Conservation (phyloP, 169 alveolate genomes). For the Cystoisospora suis region DNA sequence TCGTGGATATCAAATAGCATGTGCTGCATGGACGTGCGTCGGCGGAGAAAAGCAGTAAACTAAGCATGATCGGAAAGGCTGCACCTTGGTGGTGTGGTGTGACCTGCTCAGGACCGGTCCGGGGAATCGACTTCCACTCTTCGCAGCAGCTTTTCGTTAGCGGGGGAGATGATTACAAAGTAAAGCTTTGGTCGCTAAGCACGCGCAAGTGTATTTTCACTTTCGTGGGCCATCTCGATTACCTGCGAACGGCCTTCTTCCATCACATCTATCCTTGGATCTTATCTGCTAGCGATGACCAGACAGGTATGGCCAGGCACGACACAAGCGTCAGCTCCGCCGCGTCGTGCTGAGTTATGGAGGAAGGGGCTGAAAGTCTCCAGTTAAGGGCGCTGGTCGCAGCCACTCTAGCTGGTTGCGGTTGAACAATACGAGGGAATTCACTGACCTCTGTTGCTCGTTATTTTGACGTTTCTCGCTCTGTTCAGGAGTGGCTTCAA, state of each 20-base stretch:
- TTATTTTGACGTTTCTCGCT: background rate
- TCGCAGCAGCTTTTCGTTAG: constrained; percentile 95
- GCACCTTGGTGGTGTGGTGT: too few relatives aligned
- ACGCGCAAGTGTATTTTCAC: constrained; percentile 90
- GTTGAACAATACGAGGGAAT: background rate
- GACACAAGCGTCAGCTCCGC: too few relatives aligned
- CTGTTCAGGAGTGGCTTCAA: too few relatives aligned
- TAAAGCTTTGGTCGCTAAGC: constrained; percentile 90
- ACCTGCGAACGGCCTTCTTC: constrained; percentile 92
- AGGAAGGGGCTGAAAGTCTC: background rate
- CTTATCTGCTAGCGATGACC: constrained; percentile 94
- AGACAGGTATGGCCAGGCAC: constrained; percentile 77
- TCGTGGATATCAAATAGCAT: too few relatives aligned
- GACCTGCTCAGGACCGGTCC: constrained; percentile 90
- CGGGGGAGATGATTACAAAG: constrained; percentile 96
- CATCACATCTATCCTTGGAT: constrained; percentile 97
- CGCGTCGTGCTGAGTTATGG: background rate
- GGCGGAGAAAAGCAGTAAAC: too few relatives aligned
- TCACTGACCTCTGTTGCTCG: background rate
- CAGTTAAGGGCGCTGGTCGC: background rate
- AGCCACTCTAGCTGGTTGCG: background rate
- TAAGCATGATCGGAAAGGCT: too few relatives aligned
- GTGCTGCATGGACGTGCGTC: too few relatives aligned
- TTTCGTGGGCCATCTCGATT: constrained; percentile 94
- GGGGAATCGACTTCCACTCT: constrained; percentile 93